A percentile compares a stretch with the other conserved stretches of the same genome.
phyloP scores from a whole-genome alignment of 345 rosid species.

The Euphorbia tirucalli region DNA sequence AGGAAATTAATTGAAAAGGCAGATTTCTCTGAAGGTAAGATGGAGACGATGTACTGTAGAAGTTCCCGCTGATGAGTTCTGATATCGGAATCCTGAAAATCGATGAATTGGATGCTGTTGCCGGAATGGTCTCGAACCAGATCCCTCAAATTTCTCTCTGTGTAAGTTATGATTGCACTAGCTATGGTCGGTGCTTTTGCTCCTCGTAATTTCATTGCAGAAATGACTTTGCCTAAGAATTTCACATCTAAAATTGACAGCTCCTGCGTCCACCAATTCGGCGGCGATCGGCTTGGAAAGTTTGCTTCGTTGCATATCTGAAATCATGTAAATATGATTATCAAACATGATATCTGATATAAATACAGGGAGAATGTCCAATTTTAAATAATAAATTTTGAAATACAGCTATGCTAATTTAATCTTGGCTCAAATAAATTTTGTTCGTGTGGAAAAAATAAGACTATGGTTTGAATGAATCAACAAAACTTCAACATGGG shows the following conservation, averaged over 20 bases:
- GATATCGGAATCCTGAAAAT: constrained; percentile 31
- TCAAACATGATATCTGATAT: too few relatives aligned
- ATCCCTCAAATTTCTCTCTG: constrained; percentile 78
- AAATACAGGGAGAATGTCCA: too few relatives aligned
- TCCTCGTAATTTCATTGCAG: constrained; percentile 65
- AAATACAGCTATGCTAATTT: too few relatives aligned
- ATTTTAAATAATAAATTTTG: too few relatives aligned
- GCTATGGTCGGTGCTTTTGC: constrained; percentile 62
- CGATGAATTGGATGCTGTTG: constrained; percentile 39
- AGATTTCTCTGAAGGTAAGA: constrained; percentile 70
- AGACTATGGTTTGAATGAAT: too few relatives aligned
- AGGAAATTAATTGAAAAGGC: constrained; percentile 74
- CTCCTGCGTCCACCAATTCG: constrained; percentile 98
- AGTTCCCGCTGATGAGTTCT: constrained; percentile 53
- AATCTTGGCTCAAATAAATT: too few relatives aligned
- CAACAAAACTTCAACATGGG: too few relatives aligned
- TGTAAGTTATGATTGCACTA: constrained; percentile 58
- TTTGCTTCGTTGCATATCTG: constrained; percentile 79
- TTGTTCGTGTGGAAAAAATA: too few relatives aligned
- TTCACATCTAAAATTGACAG: constrained; percentile 62
- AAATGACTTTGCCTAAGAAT: constrained; percentile 48
- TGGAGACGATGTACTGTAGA: constrained; percentile 60
- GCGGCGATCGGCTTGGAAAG: constrained; percentile 80
- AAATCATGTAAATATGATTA: not conserved
- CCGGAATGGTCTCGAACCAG: constrained; percentile 86